A percentile compares a stretch with the other conserved stretches of the same genome.
These are phyloP conservation scores for Claviceps sp. DNA, from an alignment of 2,329 filamentous ascomycete species.

Conservation along the genomic window DNA sequence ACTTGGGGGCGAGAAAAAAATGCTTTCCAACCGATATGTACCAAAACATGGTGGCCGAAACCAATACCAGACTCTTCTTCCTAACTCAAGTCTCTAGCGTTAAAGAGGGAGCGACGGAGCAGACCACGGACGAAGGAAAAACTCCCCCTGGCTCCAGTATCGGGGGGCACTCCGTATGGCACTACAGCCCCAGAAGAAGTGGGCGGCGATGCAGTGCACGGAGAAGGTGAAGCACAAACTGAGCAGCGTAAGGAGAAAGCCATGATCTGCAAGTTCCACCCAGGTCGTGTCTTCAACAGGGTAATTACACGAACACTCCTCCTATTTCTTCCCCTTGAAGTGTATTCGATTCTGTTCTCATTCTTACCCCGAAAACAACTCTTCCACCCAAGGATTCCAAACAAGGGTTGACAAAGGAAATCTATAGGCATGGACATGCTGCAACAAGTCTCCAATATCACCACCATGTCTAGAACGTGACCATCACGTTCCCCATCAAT, in stretches of 20 bases:
- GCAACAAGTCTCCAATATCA: constrained; percentile 10
- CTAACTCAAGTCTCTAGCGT: neutral
- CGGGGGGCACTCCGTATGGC: neutral
- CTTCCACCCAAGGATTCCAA: neutral
- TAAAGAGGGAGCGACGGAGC: constrained; percentile 1
- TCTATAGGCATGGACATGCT: constrained; percentile 19
- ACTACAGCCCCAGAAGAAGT: neutral
- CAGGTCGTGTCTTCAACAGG: constrained; percentile 15
- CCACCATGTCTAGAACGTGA: constrained; percentile 14
- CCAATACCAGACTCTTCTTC: neutral
- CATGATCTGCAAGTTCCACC: constrained; percentile 15
- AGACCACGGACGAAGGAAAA: neutral
- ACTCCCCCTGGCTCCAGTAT: neutral
- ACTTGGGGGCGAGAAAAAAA: neutral
- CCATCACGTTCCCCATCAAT: constrained; percentile 13
- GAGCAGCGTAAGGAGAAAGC: neutral
- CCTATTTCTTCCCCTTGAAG: neutral
- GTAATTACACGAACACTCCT: constrained; percentile 8
- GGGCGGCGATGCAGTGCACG: neutral
- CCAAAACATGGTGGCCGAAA: neutral
- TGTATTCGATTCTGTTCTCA: too few relatives aligned
- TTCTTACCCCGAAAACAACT: too few relatives aligned
- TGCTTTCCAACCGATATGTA: neutral
- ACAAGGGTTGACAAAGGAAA: neutral
- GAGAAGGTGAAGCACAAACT: neutral